Evolutionary conservation across 306 rosid genomes (phyloP).

Genomic region (Casuarina cunninghamiana): DNA sequence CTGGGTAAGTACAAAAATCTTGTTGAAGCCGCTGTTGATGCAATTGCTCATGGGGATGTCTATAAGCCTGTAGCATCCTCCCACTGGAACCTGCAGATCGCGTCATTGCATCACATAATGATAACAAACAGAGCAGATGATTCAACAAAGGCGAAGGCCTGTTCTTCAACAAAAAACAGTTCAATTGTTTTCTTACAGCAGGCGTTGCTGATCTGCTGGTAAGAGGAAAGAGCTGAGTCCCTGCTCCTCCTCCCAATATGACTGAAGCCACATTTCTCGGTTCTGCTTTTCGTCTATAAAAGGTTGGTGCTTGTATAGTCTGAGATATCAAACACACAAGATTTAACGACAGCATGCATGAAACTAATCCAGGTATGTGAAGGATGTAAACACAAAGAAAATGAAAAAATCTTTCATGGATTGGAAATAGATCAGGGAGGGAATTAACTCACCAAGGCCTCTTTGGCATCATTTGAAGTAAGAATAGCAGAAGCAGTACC

Average conservation of each 20-base stretch:
- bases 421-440: conserved; percentile 12
- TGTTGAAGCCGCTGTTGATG: conserved; percentile 84
- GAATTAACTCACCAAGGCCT: conserved; percentile 52
- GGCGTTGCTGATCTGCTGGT: conserved; percentile 80
- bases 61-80: conserved; percentile 88
- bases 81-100: conserved; percentile 73
- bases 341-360: conserved; percentile 12
- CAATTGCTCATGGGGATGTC: conserved; percentile 97
- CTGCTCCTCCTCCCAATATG: conserved; percentile 87
- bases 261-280: conserved; percentile 81
- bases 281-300: conserved; percentile 54
- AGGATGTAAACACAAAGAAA: not conserved
- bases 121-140: not conserved
- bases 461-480: conserved; percentile 54
- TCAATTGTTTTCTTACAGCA: conserved; percentile 56
- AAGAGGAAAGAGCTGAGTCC: conserved; percentile 83
- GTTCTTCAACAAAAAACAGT: not conserved
- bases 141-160: not conserved
- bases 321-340: conserved; percentile 36
- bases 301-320: conserved; percentile 58
- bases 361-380: conserved; percentile 15
- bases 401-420: not conserved
- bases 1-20: conserved; percentile 79
- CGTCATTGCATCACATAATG: not conserved
- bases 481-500: conserved; percentile 59